phyloP scores from a whole-genome alignment of 2,329 filamentous ascomycete species.

The Fusarium sp. region DNA sequence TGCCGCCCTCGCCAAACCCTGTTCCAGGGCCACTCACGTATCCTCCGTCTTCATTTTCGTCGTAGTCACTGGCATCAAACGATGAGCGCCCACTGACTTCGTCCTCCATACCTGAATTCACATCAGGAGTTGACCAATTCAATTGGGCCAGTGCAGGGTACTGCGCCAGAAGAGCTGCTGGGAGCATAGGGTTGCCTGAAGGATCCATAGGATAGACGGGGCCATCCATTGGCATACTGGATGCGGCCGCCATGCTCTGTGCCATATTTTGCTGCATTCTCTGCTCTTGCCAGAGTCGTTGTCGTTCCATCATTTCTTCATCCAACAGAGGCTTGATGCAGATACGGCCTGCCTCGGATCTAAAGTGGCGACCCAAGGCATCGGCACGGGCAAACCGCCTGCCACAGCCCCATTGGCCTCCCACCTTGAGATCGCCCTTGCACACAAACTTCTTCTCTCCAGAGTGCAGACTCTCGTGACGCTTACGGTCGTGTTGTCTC shows the following conservation, averaged over 20 bases:
- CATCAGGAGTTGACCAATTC: slow-evolving; percentile 77
- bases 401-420: slow-evolving; percentile 91
- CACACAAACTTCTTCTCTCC: slow-evolving; percentile 99
- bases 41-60: slow-evolving; percentile 77
- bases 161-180: slow-evolving; percentile 87
- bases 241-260: slow-evolving; percentile 68
- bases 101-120: slow-evolving; percentile 78
- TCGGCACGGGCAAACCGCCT: slow-evolving; percentile 94
- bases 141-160: slow-evolving; percentile 93
- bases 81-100: slow-evolving; percentile 83
- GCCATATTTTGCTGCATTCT: slow-evolving; percentile 73
- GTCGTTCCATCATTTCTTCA: slow-evolving; percentile 87
- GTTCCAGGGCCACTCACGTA: slow-evolving; percentile 73
- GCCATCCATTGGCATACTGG: slow-evolving; percentile 67
- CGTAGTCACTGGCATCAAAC: slow-evolving; percentile 84
- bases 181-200: slow-evolving; percentile 74
- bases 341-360: slow-evolving; percentile 92
- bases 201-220: slow-evolving; percentile 66
- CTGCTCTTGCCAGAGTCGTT: slow-evolving; percentile 79
- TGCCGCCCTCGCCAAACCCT: slow-evolving; percentile 67
- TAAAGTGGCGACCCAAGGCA: slow-evolving; percentile 92
- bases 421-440: slow-evolving; percentile 86
- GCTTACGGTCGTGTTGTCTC: slow-evolving; percentile 95
- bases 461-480: slow-evolving; percentile 94
- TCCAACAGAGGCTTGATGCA: slow-evolving; percentile 98